phyloP scores from a whole-genome alignment of 2,329 filamentous ascomycete genomes.

The Colletotrichum costaricense region DNA sequence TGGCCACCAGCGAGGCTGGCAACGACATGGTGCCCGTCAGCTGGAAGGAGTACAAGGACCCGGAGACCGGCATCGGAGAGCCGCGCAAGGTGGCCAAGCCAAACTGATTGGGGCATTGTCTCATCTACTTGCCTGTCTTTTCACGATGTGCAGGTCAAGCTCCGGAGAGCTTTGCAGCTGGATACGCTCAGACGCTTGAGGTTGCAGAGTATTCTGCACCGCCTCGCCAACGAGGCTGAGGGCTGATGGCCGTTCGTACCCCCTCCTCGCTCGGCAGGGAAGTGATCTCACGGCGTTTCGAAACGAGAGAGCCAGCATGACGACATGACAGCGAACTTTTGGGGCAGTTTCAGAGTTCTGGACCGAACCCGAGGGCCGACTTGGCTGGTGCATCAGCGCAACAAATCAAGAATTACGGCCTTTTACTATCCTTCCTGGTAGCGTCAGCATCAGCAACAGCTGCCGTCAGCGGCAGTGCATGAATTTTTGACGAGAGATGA shows the following conservation, averaged over 20 bases:
- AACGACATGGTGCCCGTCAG: slow-evolving; percentile 93
- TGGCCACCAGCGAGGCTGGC: slow-evolving; percentile 88
- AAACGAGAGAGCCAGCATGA: slow-evolving; percentile 22
- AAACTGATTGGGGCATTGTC: slow-evolving; percentile 64
- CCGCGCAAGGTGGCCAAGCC: slow-evolving; percentile 94
- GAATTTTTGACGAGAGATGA: neutral
- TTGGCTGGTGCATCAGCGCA: neutral
- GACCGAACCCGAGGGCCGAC: neutral
- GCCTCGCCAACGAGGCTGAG: slow-evolving; percentile 23
- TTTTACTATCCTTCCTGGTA: neutral
- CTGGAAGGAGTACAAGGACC: slow-evolving; percentile 95
- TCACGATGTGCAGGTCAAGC: neutral
- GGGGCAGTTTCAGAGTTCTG: slow-evolving; percentile 3
- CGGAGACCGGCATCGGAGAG: slow-evolving; percentile 81
- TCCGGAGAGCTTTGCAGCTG: slow-evolving; percentile 17
- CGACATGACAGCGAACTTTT: slow-evolving; percentile 20
- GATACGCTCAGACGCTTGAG: slow-evolving; percentile 21
- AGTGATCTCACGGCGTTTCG: slow-evolving; percentile 22
- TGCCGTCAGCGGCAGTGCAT: neutral
- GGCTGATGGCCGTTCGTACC: neutral
- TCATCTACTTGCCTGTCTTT: neutral
- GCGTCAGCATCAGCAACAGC: slow-evolving; percentile 7
- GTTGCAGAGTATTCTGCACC: slow-evolving; percentile 8
- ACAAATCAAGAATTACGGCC: neutral
- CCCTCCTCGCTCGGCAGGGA: slow-evolving; percentile 9